phyloP scores from a whole-genome alignment of 345 rosid species.

The Dipteronia dyeriana region DNA sequence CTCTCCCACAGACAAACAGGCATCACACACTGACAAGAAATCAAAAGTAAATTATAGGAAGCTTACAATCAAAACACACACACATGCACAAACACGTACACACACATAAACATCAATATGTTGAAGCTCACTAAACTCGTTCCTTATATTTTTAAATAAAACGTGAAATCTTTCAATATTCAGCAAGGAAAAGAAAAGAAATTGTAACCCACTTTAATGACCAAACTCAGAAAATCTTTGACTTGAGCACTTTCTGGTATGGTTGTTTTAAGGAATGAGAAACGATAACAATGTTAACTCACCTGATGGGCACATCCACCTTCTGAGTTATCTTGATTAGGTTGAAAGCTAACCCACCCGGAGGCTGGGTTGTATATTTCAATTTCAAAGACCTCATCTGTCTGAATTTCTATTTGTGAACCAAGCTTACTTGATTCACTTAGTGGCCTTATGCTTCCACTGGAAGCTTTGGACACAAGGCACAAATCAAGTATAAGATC shows the following conservation, averaged over 20 bases:
- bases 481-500: constrained; percentile 66
- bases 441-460: constrained; percentile 18
- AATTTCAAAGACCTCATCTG: constrained; percentile 52
- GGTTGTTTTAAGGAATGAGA: constrained; percentile 1
- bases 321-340: constrained; percentile 22
- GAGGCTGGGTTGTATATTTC: constrained; percentile 40
- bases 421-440: constrained; percentile 32
- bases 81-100: neutral
- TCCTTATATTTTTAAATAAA: neutral
- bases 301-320: constrained; percentile 36
- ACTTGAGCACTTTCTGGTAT: neutral
- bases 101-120: neutral
- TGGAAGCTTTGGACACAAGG: constrained; percentile 55
- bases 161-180: neutral
- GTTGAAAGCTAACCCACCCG: constrained; percentile 53
- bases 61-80: neutral
- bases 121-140: neutral
- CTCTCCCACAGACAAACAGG: neutral
- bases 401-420: constrained; percentile 34
- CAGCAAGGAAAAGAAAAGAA: no score
- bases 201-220: neutral
- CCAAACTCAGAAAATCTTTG: neutral
- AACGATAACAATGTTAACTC: neutral
- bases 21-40: neutral
- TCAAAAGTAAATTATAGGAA: neutral